Percentiles rank a stretch among this genome's conserved stretches.
phyloP scores from a whole-genome alignment of 2,329 filamentous ascomycete genomes.

The Endothia cerciana region DNA sequence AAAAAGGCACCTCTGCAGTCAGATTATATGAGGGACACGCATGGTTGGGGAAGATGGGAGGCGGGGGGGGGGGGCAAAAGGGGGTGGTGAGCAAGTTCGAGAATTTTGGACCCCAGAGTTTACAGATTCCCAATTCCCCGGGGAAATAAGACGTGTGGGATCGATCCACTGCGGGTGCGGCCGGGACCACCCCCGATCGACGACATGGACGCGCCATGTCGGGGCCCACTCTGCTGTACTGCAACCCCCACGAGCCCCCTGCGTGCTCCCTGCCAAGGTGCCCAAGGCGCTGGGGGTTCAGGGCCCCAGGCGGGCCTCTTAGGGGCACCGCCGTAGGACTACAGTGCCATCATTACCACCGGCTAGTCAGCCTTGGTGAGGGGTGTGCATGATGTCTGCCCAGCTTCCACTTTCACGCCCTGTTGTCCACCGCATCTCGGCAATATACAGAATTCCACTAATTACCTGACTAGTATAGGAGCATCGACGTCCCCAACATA shows the following conservation, averaged over 20 bases:
- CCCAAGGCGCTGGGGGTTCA: neutral
- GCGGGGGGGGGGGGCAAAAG: neutral
- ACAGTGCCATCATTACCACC: too few species aligned
- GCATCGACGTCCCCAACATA: too few species aligned
- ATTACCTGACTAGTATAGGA: too few species aligned
- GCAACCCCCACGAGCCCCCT: neutral
- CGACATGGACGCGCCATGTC: neutral
- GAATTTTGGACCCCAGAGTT: neutral
- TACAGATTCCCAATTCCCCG: neutral
- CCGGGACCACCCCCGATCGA: slow-evolving; percentile 3
- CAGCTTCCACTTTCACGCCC: too few species aligned
- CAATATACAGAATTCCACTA: too few species aligned
- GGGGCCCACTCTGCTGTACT: neutral
- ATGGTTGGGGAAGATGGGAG: slow-evolving; percentile 5
- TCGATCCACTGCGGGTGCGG: slow-evolving; percentile 12
- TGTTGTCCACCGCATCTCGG: too few species aligned
- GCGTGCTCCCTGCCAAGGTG: neutral
- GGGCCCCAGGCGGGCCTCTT: neutral
- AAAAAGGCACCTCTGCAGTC: neutral
- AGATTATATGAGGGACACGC: slow-evolving; percentile 1
- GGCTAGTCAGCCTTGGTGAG: too few species aligned
- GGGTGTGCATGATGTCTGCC: too few species aligned
- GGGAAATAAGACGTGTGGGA: slow-evolving; percentile 3
- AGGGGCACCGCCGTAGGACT: too few species aligned
- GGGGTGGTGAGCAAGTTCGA: neutral